Evolutionary conservation across 2,329 filamentous ascomycete species (phyloP).

Genomic region (Erysiphe pulchra): DNA sequence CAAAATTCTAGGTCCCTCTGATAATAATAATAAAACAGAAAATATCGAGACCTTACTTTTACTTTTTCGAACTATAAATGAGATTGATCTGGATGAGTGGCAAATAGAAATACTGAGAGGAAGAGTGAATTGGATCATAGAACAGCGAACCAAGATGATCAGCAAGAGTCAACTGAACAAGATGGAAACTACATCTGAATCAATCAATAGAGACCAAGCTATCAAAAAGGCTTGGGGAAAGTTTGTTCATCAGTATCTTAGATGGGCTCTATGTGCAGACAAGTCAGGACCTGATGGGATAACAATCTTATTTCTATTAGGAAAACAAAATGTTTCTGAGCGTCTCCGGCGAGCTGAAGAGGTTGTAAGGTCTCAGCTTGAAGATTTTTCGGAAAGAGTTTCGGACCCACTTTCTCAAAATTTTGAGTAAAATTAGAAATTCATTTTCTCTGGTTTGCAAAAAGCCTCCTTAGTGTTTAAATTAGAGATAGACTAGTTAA

Average conservation of each 20-base stretch:
- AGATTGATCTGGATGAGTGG: constrained; percentile 2
- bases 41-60: background rate
- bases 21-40: background rate
- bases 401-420: too few relatives aligned
- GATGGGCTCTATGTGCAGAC: constrained; percentile 27
- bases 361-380: background rate
- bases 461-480: too few relatives aligned
- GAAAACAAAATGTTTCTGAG: background rate
- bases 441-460: too few relatives aligned
- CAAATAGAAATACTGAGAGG: background rate
- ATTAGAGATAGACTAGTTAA: too few relatives aligned
- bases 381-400: too few relatives aligned
- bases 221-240: constrained; percentile 16
- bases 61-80: constrained; percentile 3
- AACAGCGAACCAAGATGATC: constrained; percentile 1
- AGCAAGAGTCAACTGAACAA: background rate
- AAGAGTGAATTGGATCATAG: constrained; percentile 1
- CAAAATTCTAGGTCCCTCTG: background rate
- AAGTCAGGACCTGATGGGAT: constrained; percentile 25
- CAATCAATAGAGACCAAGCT: background rate
- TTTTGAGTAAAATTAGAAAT: too few relatives aligned
- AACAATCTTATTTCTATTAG: constrained; percentile 19
- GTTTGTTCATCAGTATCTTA: constrained; percentile 26
- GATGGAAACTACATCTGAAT: background rate
- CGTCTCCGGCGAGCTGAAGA: background rate